A percentile compares a stretch with the other conserved stretches of the same genome.
Evolutionary conservation across 1,284 basidiomycete species (phyloP).

Genomic region (Moesziomyces parantarcticus): DNA sequence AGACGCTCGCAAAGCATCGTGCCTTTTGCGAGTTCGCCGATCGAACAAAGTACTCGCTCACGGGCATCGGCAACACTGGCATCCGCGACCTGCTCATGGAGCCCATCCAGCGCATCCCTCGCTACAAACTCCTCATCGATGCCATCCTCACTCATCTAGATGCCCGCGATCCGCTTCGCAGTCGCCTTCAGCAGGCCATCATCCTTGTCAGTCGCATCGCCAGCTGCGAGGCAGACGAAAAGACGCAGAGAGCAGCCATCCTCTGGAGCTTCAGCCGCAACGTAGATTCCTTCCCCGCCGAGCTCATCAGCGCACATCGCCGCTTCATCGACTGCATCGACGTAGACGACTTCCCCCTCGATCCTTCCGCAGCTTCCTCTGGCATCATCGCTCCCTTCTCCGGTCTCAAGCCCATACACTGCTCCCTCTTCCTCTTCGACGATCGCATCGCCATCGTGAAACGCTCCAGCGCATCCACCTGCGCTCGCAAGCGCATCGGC

Average conservation of each 20-base stretch:
- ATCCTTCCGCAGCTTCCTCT: slow-evolving; percentile 22
- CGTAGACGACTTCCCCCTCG: slow-evolving; percentile 77
- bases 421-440: slow-evolving; percentile 92
- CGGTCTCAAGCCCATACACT: slow-evolving; percentile 73
- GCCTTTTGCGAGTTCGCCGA: slow-evolving; percentile 79
- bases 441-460: slow-evolving; percentile 93
- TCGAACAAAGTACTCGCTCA: slow-evolving; percentile 85
- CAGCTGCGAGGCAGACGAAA: slow-evolving; percentile 88
- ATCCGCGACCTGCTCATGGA: slow-evolving; percentile 96
- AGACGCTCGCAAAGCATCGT: slow-evolving; percentile 81
- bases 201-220: slow-evolving; percentile 91
- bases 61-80: slow-evolving; percentile 79
- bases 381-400: slow-evolving; percentile 23
- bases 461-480: slow-evolving; percentile 78
- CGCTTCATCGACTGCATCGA: slow-evolving; percentile 93
- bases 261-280: slow-evolving; percentile 86
- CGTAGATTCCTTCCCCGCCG: slow-evolving; percentile 86
- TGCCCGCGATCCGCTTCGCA: slow-evolving; percentile 70
- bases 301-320: slow-evolving; percentile 74
- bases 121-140: slow-evolving; percentile 93
- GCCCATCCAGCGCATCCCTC: slow-evolving; percentile 97
- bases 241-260: slow-evolving; percentile 86
- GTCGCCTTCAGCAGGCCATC: slow-evolving; percentile 80
- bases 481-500: slow-evolving; percentile 80
- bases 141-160: slow-evolving; percentile 59